Base-by-base conservation (phyloP, 352 stramenopile species). In the Thalassiosira livingstoniorum region DNA sequence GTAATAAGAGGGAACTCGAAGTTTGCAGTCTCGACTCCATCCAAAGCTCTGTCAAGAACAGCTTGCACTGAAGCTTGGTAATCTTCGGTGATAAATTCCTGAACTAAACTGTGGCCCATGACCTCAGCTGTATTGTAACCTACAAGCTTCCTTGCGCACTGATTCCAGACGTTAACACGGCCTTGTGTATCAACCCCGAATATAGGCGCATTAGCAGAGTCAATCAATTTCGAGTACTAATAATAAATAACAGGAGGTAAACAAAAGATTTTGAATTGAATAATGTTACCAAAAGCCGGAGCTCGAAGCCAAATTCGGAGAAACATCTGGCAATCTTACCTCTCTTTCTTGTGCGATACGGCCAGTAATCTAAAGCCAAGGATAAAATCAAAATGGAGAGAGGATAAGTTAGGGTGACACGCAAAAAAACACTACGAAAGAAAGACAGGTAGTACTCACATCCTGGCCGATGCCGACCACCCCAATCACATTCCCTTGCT, bases 391-490 rank as follows among this genome's bases (percentile, higher is more conserved):
- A 75, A 92, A 92, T 0, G 80, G 96, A 93, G 7, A 93, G 96
- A 68, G 96, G 23, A 64, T 15, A 13, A 51, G 2, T 58, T 78
- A 81, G 32, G 73, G 94, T 45, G 96, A 92, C 55, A 97, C 93
- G 69, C 96, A 93, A 0, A 93, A 93, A 74, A 97, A 4, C 32
- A n/a, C n/a, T n/a, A n/a, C n/a, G n/a, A n/a, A n/a, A n/a, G n/a
- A n/a, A n/a, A n/a, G n/a, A n/a, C n/a, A n/a, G n/a, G n/a, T n/a
- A n/a, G 29, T 21, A 58, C 51, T 47, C 7, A 75, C 91, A 62
- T 97, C 94, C 70, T 96, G 93, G 0, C 93, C 94, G 64, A 97
- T 96, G n/a, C 94, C 93, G 4, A 97, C 93, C 78, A 97, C 94
- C 25, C 94, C 94, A 70, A 97, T 96, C 31, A 96, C 87, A 23